Evolutionary conservation across 1,284 basidiomycete genomes (phyloP), one percentile per base, ranked within the genome.

Genomic region (Ceratobasidium theobromae): DNA sequence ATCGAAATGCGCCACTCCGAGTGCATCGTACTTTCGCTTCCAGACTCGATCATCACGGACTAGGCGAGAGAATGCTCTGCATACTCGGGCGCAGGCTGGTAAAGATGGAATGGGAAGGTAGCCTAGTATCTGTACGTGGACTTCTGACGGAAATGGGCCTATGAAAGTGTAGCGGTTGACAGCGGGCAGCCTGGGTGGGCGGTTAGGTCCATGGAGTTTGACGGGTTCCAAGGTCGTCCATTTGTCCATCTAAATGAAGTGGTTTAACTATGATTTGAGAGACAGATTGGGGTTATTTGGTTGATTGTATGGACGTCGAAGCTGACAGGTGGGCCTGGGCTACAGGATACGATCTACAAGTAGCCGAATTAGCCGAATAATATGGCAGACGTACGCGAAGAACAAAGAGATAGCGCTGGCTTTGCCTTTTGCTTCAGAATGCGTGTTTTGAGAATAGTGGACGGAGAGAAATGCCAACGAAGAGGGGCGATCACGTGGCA

Each of bases 201-300:
- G 25, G 38, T 74, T 70, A 12, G 79, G 71, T 18, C 77, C 74
- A 74, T 91, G 83, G n/a, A 92, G 79, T 66, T 82, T 84, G 52
- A 87, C 84, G 8, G 89, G 89, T 74, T 91, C 88, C 53, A 92
- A 81, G 0, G 88, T 82, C 28, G 84, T 79, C 74, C 91, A 91
- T 76, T 87, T 88, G 77, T 92, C 87, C 89, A 92, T 92, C 18
- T 58, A 62, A n/a, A n/a, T n/a, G n/a, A n/a, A n/a, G n/a, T n/a
- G n/a, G n/a, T n/a, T n/a, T n/a, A n/a, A n/a, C n/a, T n/a, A n/a
- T n/a, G n/a, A n/a, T n/a, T n/a, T n/a, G n/a, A n/a, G n/a, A n/a
- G n/a, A n/a, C n/a, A n/a, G n/a, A n/a, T n/a, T n/a, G n/a, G n/a
- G n/a, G n/a, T n/a, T n/a, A n/a, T n/a, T n/a, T n/a, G n/a, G n/a